Percentiles rank a stretch among this genome's conserved stretches.
These are phyloP conservation scores for Candida krabiensis DNA, from an alignment of 805 yeast species.

Conservation along the genomic window DNA sequence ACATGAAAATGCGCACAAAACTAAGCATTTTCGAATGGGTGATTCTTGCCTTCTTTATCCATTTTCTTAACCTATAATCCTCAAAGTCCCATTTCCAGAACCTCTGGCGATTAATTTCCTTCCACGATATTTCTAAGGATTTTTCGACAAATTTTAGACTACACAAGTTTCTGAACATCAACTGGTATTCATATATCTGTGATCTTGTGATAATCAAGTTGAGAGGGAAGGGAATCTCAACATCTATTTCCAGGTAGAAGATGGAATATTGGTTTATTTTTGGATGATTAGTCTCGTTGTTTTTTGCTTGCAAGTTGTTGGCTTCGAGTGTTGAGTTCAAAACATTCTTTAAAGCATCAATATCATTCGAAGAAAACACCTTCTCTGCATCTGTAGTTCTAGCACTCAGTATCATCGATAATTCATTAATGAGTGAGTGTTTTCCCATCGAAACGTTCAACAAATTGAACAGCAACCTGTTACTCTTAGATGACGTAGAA, in stretches of 20 bases:
- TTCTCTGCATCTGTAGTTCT: slow-evolving; percentile 55
- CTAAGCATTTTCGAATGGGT: slow-evolving; percentile 59
- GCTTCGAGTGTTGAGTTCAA: slow-evolving; percentile 42
- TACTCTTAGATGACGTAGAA: slow-evolving; percentile 19
- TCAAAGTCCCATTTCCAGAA: slow-evolving; percentile 63
- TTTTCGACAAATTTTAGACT: slow-evolving; percentile 63
- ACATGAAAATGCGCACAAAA: slow-evolving; percentile 54
- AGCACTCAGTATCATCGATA: slow-evolving; percentile 51
- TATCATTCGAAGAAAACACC: slow-evolving; percentile 45
- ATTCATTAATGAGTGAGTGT: slow-evolving; percentile 27
- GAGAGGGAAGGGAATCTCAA: slow-evolving; percentile 82
- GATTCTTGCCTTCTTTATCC: slow-evolving; percentile 55
- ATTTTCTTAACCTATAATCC: slow-evolving; percentile 43
- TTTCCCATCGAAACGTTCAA: slow-evolving; percentile 18
- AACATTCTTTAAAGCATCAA: slow-evolving; percentile 43
- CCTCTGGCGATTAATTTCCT: slow-evolving; percentile 59
- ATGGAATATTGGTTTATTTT: slow-evolving; percentile 44
- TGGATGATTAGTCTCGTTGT: slow-evolving; percentile 24
- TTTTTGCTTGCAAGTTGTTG: slow-evolving; percentile 16
- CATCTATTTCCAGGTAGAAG: slow-evolving; percentile 53
- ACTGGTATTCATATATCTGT: slow-evolving; percentile 73
- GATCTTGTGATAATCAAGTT: slow-evolving; percentile 73
- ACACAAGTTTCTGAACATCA: slow-evolving; percentile 69
- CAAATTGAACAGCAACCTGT: slow-evolving; percentile 24
- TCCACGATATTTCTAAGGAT: slow-evolving; percentile 67